Conservation (phyloP, 306 rosid species). For the peach (Prunus persica) region Prunus_persica_NCBIv2 NC_034012.1:4503501-4504000, state of each 20-base stretch:
- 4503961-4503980: slow-evolving; percentile 74
- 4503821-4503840: slow-evolving; percentile 41
- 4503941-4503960: slow-evolving; percentile 63
- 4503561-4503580: background rate
- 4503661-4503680: background rate
- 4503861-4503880: slow-evolving; percentile 46
- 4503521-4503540: background rate
- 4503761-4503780: slow-evolving; percentile 16
- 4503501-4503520: background rate
- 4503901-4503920: slow-evolving; percentile 49
- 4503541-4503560: background rate
- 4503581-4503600: background rate
- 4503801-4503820: slow-evolving; percentile 43
- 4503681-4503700: background rate
- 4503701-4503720: background rate
- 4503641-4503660: background rate
- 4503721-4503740: slow-evolving; percentile 8
- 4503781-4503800: slow-evolving; percentile 13
- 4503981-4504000: slow-evolving; percentile 76
- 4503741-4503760: background rate
- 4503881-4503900: slow-evolving; percentile 36
- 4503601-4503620: background rate
- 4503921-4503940: slow-evolving; percentile 90
- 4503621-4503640: background rate
- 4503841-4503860: slow-evolving; percentile 58